phyloP scores from a whole-genome alignment of 768 basidiomycete genomes.

The Mycena belliarum region DNA sequence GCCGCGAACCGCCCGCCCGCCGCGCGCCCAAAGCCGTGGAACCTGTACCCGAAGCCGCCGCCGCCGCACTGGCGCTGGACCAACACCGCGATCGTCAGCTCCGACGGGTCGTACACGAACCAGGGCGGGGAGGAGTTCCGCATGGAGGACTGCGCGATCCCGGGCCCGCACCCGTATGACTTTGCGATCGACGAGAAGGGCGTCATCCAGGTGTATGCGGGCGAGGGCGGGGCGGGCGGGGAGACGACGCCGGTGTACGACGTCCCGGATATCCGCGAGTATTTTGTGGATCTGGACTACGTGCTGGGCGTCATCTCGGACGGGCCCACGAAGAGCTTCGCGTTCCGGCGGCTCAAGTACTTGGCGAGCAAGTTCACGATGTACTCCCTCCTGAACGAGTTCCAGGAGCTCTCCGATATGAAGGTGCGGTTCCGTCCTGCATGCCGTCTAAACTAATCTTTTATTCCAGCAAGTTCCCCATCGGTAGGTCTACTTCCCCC shows the following conservation, averaged over 20 bases:
- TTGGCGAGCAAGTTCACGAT: constrained; percentile 92
- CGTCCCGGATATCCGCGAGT: constrained; percentile 87
- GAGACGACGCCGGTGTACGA: constrained; percentile 65
- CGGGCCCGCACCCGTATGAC: constrained; percentile 60
- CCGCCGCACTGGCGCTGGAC: constrained; percentile 96
- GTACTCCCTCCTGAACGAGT: constrained; percentile 90
- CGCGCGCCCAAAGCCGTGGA: constrained; percentile 65
- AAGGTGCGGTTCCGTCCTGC: constrained; percentile 64
- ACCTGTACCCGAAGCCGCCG: constrained; percentile 89
- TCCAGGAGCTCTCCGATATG: constrained; percentile 93
- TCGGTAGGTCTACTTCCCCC: constrained; percentile 47
- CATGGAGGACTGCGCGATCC: constrained; percentile 74
- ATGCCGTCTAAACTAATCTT: neutral
- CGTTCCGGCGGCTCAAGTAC: constrained; percentile 89
- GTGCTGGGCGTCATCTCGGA: constrained; percentile 89
- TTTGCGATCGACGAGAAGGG: constrained; percentile 76
- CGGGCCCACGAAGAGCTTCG: constrained; percentile 95
- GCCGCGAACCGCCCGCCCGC: constrained; percentile 25
- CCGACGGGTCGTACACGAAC: constrained; percentile 33
- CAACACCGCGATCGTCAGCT: constrained; percentile 47
- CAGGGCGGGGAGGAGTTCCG: constrained; percentile 60
- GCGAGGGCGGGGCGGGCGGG: constrained; percentile 18
- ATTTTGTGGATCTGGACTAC: constrained; percentile 94
- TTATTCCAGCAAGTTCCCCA: constrained; percentile 74
- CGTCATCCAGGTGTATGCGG: constrained; percentile 82